Percentiles rank a stretch among this genome's conserved stretches.
These are phyloP conservation scores for Coemansia furcata DNA, from an alignment of 192 early-diverging fungal genomes.

Conservation along the genomic window DNA sequence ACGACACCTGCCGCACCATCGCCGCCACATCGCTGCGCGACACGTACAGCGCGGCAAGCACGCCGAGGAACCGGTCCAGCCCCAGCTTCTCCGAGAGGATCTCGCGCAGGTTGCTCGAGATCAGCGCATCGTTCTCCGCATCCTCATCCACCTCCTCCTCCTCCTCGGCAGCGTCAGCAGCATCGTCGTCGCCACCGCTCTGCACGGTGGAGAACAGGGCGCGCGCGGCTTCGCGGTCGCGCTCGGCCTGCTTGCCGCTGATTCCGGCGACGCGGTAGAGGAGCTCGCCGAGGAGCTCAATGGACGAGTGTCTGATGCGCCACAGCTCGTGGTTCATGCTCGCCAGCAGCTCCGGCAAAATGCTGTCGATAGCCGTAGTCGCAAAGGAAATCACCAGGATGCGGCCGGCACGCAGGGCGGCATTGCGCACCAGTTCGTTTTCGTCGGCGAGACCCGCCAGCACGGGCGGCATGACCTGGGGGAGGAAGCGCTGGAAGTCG, in stretches of 20 bases:
- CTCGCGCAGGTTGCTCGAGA: conserved; percentile 44
- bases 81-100: conserved; percentile 78
- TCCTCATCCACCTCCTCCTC: conserved; percentile 18
- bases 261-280: conserved; percentile 90
- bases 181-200: conserved; percentile 46
- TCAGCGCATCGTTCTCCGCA: conserved; percentile 30
- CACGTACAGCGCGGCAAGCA: conserved; percentile 91
- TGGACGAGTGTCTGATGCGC: conserved; percentile 93
- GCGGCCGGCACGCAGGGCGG: conserved; percentile 87
- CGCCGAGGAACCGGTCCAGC: conserved; percentile 75
- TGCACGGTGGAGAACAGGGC: conserved; percentile 47
- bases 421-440: conserved; percentile 87
- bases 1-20: conserved; percentile 83
- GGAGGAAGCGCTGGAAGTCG: conserved; percentile 88
- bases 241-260: conserved; percentile 59
- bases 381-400: conserved; percentile 93
- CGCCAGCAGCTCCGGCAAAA: conserved; percentile 87
- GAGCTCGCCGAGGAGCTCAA: conserved; percentile 94
- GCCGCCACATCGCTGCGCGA: conserved; percentile 76
- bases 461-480: conserved; percentile 83
- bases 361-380: conserved; percentile 77
- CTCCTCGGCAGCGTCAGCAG: conserved; percentile 8
- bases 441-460: conserved; percentile 94
- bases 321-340: conserved; percentile 91
- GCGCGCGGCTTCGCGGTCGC: conserved; percentile 45